These are phyloP conservation scores for Elaeis oleifera DNA, from an alignment of 202 grass and related monocot genomes.

Conservation along the genomic window DNA sequence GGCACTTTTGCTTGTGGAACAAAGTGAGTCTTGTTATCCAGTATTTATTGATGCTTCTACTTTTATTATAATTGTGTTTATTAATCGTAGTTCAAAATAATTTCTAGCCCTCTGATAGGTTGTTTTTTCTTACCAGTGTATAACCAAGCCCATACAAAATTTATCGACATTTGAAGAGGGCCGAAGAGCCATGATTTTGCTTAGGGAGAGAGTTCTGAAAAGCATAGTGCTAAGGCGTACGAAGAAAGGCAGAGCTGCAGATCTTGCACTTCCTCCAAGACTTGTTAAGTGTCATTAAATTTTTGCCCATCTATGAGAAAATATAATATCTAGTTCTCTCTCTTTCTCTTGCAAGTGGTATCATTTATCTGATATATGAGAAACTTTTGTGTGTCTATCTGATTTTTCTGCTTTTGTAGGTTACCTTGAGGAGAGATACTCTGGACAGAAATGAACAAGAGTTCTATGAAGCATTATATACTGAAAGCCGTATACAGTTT, in stretches of 20 bases:
- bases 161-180: constrained; percentile 29
- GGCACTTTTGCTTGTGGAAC: constrained; percentile 99
- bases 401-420: constrained; percentile 34
- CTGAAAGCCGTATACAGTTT: constrained; percentile 86
- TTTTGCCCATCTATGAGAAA: constrained; percentile 19
- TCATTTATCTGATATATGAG: too few species aligned
- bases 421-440: constrained; percentile 67
- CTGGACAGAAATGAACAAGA: constrained; percentile 82
- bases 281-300: constrained; percentile 41
- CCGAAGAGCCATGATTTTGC: constrained; percentile 56
- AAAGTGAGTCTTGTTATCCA: constrained; percentile 40
- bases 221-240: constrained; percentile 83
- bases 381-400: too few species aligned
- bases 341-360: too few species aligned
- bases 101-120: too few species aligned
- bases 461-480: constrained; percentile 98
- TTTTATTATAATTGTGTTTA: too few species aligned
- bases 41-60: not conserved
- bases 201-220: constrained; percentile 83
- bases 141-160: constrained; percentile 58
- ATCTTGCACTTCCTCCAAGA: constrained; percentile 89
- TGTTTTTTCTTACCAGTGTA: constrained; percentile 39
- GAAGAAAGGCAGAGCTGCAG: constrained; percentile 81
- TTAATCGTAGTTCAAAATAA: too few species aligned
- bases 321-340: not conserved